A percentile compares a stretch with the other conserved stretches of the same genome.
Evolutionary conservation across 345 rosid species (phyloP).

Genomic region (Boechera stricta): DNA sequence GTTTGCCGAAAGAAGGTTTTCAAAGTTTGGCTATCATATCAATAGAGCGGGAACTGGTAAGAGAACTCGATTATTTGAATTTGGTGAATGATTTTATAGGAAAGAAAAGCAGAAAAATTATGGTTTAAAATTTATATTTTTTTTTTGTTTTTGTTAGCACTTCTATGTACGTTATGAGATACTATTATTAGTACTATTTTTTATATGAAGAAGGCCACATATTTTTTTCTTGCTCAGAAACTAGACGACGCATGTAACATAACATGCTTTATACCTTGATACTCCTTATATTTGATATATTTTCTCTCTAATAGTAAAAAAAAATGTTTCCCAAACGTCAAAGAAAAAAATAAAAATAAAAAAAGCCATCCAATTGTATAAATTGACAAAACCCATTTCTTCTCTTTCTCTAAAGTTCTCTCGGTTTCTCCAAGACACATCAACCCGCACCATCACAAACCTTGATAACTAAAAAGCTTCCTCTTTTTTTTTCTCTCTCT

Average conservation of each 20-base stretch:
- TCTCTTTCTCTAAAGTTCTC: background rate
- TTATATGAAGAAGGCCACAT: no score
- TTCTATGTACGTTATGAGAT: no score
- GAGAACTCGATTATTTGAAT: no score
- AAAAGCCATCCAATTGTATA: background rate
- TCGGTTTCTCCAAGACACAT: background rate
- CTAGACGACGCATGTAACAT: background rate
- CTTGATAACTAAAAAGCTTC: conserved; percentile 4
- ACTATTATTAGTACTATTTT: no score
- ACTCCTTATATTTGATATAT: background rate
- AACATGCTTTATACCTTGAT: background rate
- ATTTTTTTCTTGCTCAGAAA: no score
- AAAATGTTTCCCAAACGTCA: background rate
- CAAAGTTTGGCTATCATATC: no score
- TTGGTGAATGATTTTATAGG: no score
- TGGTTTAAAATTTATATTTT: no score
- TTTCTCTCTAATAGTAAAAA: background rate
- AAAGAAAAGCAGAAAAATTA: no score
- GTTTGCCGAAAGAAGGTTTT: no score
- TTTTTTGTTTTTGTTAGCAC: no score
- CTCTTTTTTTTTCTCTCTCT: background rate
- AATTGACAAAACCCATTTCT: conserved; percentile 4
- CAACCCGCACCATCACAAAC: conserved; percentile 15
- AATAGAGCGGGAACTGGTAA: no score
- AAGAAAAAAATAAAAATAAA: background rate